Percentiles rank a stretch among this genome's conserved stretches.
Conservation (phyloP, 2,329 filamentous ascomycete genomes). For the Neofusicoccum umdonicola region DNA sequence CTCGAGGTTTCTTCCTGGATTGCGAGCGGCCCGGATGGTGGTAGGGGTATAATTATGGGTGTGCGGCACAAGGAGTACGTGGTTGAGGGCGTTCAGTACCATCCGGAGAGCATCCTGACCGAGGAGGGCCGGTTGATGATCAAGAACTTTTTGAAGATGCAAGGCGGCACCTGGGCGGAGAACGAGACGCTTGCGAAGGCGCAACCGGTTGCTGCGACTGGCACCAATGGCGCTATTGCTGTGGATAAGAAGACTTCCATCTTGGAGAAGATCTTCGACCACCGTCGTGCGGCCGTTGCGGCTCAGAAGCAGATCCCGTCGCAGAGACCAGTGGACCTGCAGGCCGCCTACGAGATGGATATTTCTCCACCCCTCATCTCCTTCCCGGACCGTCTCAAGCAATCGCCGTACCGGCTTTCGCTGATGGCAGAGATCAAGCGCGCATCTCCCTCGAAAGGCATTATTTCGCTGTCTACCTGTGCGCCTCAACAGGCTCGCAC, state of each 20-base stretch:
- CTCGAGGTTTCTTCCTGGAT: slow-evolving; percentile 93
- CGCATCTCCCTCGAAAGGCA: slow-evolving; percentile 91
- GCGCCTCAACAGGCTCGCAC: slow-evolving; percentile 86
- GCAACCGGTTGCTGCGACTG: slow-evolving; percentile 31
- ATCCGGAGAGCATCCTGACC: slow-evolving; percentile 94
- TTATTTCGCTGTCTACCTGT: slow-evolving; percentile 83
- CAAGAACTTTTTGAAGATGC: slow-evolving; percentile 84
- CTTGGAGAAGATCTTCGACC: slow-evolving; percentile 83
- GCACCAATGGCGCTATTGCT: slow-evolving; percentile 23
- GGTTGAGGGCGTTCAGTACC: slow-evolving; percentile 96
- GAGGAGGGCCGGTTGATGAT: slow-evolving; percentile 86
- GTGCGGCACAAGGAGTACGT: slow-evolving; percentile 88
- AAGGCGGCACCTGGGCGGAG: slow-evolving; percentile 87
- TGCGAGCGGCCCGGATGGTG: slow-evolving; percentile 67
- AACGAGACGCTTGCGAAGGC: slow-evolving; percentile 57
- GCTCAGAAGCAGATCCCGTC: slow-evolving; percentile 84
- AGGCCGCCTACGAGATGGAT: slow-evolving; percentile 81
- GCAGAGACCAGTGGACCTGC: slow-evolving; percentile 75
- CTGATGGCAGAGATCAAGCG: slow-evolving; percentile 98
- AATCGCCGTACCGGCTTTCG: slow-evolving; percentile 83
- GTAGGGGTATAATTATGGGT: slow-evolving; percentile 90
- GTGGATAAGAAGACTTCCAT: slow-evolving; percentile 74
- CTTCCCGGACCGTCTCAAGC: slow-evolving; percentile 73
- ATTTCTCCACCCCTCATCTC: slow-evolving; percentile 80
- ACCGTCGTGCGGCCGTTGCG: slow-evolving; percentile 71